These are phyloP conservation scores for Euryodendron excelsum DNA, from an alignment of 148 eudicot genomes.

Conservation along the genomic window DNA sequence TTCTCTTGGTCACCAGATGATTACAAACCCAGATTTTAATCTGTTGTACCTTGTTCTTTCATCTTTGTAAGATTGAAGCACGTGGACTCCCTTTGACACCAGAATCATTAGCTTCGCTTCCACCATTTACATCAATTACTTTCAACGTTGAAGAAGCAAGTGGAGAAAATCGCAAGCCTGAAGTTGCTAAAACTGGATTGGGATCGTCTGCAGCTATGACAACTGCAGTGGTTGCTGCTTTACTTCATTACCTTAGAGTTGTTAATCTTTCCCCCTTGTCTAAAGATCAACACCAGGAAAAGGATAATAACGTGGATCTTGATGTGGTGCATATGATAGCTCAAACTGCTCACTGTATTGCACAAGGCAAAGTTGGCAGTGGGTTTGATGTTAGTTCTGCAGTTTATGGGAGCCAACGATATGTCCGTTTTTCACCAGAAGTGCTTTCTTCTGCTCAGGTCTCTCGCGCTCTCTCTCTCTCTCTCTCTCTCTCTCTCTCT, in stretches of 20 bases:
- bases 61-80: constrained; percentile 68
- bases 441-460: constrained; percentile 94
- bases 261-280: constrained; percentile 52
- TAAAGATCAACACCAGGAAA: constrained; percentile 28
- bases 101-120: constrained; percentile 71
- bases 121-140: constrained; percentile 76
- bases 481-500: not conserved
- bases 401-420: constrained; percentile 95
- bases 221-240: constrained; percentile 91
- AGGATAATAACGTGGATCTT: constrained; percentile 35
- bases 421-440: constrained; percentile 93
- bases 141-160: constrained; percentile 58
- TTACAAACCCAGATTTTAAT: not conserved
- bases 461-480: constrained; percentile 10
- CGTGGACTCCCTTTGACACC: constrained; percentile 77
- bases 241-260: constrained; percentile 85
- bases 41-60: not conserved
- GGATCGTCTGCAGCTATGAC: constrained; percentile 99
- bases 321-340: constrained; percentile 45
- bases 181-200: constrained; percentile 96
- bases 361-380: constrained; percentile 97
- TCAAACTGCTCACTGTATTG: constrained; percentile 72
- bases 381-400: constrained; percentile 98
- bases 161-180: constrained; percentile 68
- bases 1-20: not conserved